Base-by-base conservation (phyloP, 2,329 filamentous ascomycete species). In the Penicillium sp. region DNA sequence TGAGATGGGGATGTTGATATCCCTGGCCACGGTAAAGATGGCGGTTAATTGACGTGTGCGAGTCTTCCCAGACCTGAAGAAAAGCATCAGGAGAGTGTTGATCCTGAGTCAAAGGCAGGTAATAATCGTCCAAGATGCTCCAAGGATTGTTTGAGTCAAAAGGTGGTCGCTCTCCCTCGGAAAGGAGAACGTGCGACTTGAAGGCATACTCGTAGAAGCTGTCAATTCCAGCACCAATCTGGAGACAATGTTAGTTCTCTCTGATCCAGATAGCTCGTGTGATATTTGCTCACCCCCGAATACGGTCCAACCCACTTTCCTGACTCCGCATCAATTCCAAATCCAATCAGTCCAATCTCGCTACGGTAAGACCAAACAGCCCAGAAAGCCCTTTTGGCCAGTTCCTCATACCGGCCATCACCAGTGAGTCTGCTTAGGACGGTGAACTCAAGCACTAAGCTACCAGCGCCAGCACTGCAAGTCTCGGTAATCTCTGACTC, bases 191-290 rank as follows among this genome's bases (percentile, higher is more conserved):
- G 73, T 97, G 89, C 19, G 93, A 93, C 79, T 99, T 99, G 71
- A 98, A 85, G 3, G 95, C 93, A 78, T 99, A 99, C 79, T 99
- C 95, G 73, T 97, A 98, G 80, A 99, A 99, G 79, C 93, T 97
- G 80, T 99, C 95, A 72, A 97, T 92, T 42, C 95, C 95, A 8
- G 95, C 95, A 54, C 95, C 95, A 69, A 99, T 96, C 80, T 82
- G 56, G 17, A 38, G 13, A 54, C 6, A 12, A 49, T n/a, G 47
- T 66, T 60, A 66, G 60, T 50, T 53, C 42, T 30, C 54, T 61
- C 42, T 30, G 44, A 30, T 24, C 3, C 8, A 38, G 17, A 26
- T 8, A 37, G 9, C 19, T 19, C 44, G 10, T 15, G 24, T 26
- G 24, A 7, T 24, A 4, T 54, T 28, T 19, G 70, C 77, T 65